Percentiles rank a stretch among this genome's conserved stretches.
Conservation (phyloP, 768 basidiomycete genomes). For the Termitomyces sp. region DNA sequence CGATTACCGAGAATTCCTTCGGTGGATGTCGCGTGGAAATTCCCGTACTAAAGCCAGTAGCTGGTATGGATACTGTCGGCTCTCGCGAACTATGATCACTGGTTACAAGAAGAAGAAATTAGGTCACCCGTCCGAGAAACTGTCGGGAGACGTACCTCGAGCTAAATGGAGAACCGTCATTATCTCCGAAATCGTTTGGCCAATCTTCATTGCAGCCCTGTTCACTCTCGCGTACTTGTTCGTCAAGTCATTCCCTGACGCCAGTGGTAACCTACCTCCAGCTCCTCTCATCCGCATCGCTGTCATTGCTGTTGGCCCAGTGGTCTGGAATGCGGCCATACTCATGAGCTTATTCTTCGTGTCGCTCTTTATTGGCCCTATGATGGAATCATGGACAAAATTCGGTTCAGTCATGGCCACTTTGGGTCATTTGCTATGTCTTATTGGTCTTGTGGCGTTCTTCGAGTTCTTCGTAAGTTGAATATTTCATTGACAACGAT, state of each 20-base stretch:
- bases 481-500: slow-evolving; percentile 14
- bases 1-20: slow-evolving; percentile 96
- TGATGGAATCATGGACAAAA: slow-evolving; percentile 78
- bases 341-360: slow-evolving; percentile 83
- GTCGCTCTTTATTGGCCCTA: slow-evolving; percentile 89
- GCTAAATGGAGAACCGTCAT: slow-evolving; percentile 84
- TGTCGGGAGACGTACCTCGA: slow-evolving; percentile 91
- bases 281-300: slow-evolving; percentile 86
- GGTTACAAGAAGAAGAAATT: slow-evolving; percentile 99
- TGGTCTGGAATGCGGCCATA: slow-evolving; percentile 92
- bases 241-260: slow-evolving; percentile 83
- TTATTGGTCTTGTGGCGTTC: slow-evolving; percentile 82
- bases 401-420: slow-evolving; percentile 94
- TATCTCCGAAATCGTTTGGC: slow-evolving; percentile 78
- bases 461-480: slow-evolving; percentile 94
- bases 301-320: slow-evolving; percentile 85
- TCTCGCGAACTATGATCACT: slow-evolving; percentile 95
- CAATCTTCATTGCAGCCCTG: slow-evolving; percentile 67
- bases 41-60: slow-evolving; percentile 94
- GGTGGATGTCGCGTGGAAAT: slow-evolving; percentile 99
- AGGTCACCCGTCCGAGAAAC: slow-evolving; percentile 95
- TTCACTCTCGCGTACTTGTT: slow-evolving; percentile 89
- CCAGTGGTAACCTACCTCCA: slow-evolving; percentile 58
- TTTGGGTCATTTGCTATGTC: slow-evolving; percentile 75
- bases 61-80: slow-evolving; percentile 99